phyloP scores from a whole-genome alignment of 2,329 filamentous ascomycete species.

The Sporothrix euskadiensis region DNA sequence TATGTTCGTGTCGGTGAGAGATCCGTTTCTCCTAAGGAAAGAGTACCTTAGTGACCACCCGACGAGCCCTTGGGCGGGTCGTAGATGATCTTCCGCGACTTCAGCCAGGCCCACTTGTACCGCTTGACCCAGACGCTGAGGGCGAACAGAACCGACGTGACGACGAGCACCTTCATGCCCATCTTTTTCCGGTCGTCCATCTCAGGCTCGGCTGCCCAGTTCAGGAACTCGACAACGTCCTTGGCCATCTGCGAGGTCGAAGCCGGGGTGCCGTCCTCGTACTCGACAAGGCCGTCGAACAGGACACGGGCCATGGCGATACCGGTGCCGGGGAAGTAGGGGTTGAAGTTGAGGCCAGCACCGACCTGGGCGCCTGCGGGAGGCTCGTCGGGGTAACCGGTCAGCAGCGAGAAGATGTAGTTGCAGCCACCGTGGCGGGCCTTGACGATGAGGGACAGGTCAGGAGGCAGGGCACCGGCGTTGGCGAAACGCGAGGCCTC shows the following conservation, averaged over 20 bases:
- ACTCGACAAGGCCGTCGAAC: constrained; percentile 96
- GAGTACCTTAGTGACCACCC: constrained; percentile 36
- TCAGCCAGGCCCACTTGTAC: constrained; percentile 98
- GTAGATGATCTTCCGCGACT: constrained; percentile 92
- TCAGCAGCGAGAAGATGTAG: constrained; percentile 97
- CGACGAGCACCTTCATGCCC: constrained; percentile 92
- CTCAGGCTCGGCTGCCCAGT: constrained; percentile 98
- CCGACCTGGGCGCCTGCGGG: constrained; percentile 84
- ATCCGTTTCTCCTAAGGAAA: too few relatives aligned
- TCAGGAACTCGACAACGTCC: constrained; percentile 97
- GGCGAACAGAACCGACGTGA: constrained; percentile 76
- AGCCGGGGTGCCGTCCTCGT: constrained; percentile 93
- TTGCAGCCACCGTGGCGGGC: constrained; percentile 95
- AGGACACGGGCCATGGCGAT: constrained; percentile 99
- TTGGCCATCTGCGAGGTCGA: constrained; percentile 99
- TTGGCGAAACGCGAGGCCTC: constrained; percentile 97
- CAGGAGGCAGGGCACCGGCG: constrained; percentile 94
- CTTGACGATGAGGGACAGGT: constrained; percentile 98
- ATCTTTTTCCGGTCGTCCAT: constrained; percentile 99
- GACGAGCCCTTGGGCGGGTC: constrained; percentile 66
- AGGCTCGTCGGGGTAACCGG: constrained; percentile 94
- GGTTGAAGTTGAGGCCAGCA: constrained; percentile 98
- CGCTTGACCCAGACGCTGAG: constrained; percentile 97
- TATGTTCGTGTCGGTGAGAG: background rate
- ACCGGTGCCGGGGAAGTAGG: constrained; percentile 98